phyloP scores from a whole-genome alignment of 148 eudicot species.

The Vaccinium vitisidaea region DNA sequence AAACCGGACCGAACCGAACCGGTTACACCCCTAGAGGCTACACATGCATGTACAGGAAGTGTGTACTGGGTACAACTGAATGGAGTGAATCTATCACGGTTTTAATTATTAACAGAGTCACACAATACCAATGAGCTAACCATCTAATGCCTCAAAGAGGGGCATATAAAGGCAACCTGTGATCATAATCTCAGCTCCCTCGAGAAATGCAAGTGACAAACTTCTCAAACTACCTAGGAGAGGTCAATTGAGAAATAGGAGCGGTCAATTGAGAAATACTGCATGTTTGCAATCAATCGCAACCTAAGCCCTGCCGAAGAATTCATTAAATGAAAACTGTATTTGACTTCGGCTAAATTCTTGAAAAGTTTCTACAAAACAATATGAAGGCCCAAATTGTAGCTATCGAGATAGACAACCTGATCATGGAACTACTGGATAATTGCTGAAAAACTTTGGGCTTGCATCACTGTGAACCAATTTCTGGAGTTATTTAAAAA shows the following conservation, averaged over 20 bases:
- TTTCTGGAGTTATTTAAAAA: background rate
- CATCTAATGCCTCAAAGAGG: background rate
- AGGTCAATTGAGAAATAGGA: background rate
- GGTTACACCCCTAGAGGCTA: too few relatives aligned
- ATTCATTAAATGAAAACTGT: background rate
- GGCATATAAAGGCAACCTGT: background rate
- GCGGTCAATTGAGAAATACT: background rate
- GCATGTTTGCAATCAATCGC: background rate
- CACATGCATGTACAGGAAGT: background rate
- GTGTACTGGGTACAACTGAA: background rate
- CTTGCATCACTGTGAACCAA: background rate
- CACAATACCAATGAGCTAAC: background rate
- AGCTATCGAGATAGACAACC: background rate
- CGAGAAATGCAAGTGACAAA: background rate
- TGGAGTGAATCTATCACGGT: background rate
- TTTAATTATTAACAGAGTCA: background rate
- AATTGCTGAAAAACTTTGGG: background rate
- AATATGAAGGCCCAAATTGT: background rate
- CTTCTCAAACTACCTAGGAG: background rate
- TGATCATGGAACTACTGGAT: background rate
- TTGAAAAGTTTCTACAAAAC: background rate
- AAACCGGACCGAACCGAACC: too few relatives aligned
- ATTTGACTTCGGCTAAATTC: background rate
- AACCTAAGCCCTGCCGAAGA: background rate
- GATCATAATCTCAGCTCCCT: background rate